Evolutionary conservation across 805 yeast genomes (phyloP).

Genomic region (Cephaloascus albidus): DNA sequence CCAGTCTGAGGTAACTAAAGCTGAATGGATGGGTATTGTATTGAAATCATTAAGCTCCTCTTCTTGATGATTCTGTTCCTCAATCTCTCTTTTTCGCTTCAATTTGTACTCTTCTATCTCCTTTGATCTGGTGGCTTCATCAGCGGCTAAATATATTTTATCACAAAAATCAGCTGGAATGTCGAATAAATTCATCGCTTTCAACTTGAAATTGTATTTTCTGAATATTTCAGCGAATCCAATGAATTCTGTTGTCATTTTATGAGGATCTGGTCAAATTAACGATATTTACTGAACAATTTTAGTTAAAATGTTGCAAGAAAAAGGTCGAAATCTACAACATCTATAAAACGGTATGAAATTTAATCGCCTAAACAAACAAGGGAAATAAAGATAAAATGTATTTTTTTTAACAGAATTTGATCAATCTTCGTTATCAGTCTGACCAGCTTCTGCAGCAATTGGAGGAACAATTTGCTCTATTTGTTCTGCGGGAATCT

Average conservation of each 20-base stretch:
- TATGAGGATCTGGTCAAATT: no score
- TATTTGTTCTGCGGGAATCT: not conserved
- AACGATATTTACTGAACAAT: no score
- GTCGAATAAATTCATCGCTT: not conserved
- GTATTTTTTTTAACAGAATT: not conserved
- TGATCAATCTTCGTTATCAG: not conserved
- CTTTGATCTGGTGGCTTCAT: not conserved
- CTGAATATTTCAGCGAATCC: not conserved
- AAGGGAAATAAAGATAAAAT: not conserved
- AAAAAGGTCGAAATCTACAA: no score
- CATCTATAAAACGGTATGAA: not conserved
- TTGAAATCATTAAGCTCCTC: no score
- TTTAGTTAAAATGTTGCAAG: no score
- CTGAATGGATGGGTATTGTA: no score
- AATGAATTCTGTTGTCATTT: not conserved
- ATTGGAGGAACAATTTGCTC: slow-evolving; percentile 7
- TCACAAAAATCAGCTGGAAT: not conserved
- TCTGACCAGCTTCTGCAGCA: slow-evolving; percentile 1
- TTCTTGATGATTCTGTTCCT: no score
- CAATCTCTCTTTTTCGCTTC: no score
- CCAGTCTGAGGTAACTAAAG: no score
- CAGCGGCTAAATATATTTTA: not conserved
- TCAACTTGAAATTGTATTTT: not conserved
- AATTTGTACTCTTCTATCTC: not conserved
- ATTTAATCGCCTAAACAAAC: not conserved